Evolutionary conservation across 139 green algal genomes (phyloP), one percentile per base, ranked within the genome.

Genomic region (Auxenochlorella pyrenoidosa): DNA sequence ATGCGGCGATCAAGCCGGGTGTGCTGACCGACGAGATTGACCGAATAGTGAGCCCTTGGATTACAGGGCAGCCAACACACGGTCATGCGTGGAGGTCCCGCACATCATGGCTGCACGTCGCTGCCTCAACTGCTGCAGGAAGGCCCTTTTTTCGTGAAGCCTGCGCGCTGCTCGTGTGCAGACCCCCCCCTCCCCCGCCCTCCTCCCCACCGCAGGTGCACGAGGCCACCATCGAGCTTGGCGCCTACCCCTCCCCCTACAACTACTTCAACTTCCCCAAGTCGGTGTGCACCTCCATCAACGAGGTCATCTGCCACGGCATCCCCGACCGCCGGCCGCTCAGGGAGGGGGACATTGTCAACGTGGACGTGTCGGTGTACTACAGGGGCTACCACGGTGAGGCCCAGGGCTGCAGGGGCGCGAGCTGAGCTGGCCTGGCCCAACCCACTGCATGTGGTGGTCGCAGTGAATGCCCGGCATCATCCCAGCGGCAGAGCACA

Each of bases 271-370:
- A 80, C 77, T 92, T 87, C 96, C 98, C 98, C 47, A 99, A 99
- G 80, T 96, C 90, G 10, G 95, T 98, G 12, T 99, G 98, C 93
- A 99, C 98, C 24, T 97, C 92, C 51, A 92, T 99, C 47, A 99
- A 99, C 85, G 98, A 99, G 93, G 93, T 99, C 43, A 98, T 99
- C 79, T 99, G 98, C 91, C 98, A 99, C 91, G 98, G 98, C 80
- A 99, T 99, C 75, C 98, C 98, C 4, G 98, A 99, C 89, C 77
- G 86, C 59, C 92, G 98, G 16, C 91, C 94, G 85, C 93, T 99
- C 54, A n/a, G 96, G 71, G 91, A 97, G 47, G 98, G 98, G 0
- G 98, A 99, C 93, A 98, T 99, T 21, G 93, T 99, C 58, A 99
- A 99, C 89, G 93, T 99, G 19, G 98, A 99, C 90, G 95, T 99